These are phyloP conservation scores for Paramecium pentaurelia DNA, from an alignment of 73 alveolate species.

Conservation along the genomic window DNA sequence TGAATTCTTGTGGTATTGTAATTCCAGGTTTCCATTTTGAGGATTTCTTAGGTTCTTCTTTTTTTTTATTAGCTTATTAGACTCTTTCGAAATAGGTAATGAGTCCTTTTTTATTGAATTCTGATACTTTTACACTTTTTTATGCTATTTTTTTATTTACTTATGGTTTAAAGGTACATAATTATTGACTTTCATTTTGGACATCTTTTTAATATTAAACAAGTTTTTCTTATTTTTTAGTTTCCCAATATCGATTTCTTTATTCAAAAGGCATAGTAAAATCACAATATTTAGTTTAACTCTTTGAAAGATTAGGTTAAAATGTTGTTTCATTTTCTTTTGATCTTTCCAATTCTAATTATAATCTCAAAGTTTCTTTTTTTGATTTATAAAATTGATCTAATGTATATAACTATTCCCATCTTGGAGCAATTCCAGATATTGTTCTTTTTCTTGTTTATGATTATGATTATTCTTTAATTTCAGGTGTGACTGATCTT, in stretches of 20 bases:
- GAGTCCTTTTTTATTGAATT: constrained; percentile 58
- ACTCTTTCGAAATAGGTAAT: constrained; percentile 54
- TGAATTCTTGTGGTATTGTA: constrained; percentile 44
- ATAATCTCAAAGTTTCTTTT: neutral
- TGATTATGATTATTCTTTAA: neutral
- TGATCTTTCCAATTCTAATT: constrained; percentile 5
- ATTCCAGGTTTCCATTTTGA: constrained; percentile 49
- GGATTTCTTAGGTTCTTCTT: neutral
- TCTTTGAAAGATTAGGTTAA: constrained; percentile 11
- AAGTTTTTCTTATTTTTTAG: neutral
- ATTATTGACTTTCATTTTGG: neutral
- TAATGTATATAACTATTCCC: constrained; percentile 45
- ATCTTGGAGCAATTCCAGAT: constrained; percentile 1
- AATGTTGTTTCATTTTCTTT: constrained; percentile 38
- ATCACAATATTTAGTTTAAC: neutral
- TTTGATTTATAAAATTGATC: constrained; percentile 26
- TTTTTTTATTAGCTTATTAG: constrained; percentile 45
- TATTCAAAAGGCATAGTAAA: constrained; percentile 20
- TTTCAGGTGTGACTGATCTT: constrained; percentile 35
- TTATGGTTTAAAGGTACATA: constrained; percentile 24
- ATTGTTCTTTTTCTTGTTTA: neutral
- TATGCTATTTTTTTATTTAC: neutral
- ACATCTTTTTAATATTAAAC: neutral
- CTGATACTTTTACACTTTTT: neutral
- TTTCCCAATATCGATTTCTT: constrained; percentile 27